Evolutionary conservation across 306 rosid species (phyloP), one percentile per base, ranked within the genome.

Genomic region (Lathyrus aphaca): DNA sequence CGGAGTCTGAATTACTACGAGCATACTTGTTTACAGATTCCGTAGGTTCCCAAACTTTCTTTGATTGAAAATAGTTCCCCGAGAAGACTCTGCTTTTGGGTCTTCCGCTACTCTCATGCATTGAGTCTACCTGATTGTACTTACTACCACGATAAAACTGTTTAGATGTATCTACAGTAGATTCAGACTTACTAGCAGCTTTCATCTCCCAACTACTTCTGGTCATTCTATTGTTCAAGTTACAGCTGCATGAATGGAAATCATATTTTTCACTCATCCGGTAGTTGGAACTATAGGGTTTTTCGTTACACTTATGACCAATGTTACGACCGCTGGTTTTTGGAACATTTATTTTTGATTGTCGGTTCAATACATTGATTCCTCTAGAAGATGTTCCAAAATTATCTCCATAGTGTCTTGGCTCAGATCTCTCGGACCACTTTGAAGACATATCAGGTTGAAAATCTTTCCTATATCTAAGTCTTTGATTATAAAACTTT

Each of bases 21-120:
- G 78, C 78, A 84, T 85, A 87, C 77, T 88, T 92, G 80, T 88
- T 92, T 32, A 79, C 86, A 12, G 94, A 81, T 69, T 88, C 96
- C 69, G 77, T 42, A 67, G 99, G 97, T 77, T 95, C 99, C 99
- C 99, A 95, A 54, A 87, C 96, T 83, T 87, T 91, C 82, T 87
- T 91, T 21, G 91, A 59, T 64, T 87, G 86, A 80, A 79, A 44
- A 82, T 77, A 71, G 82, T 77, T 85, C 74, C 80, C 91, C 7
- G 68, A 49, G 73, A 51, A 65, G 79, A 82, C 77, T 82, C 83
- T 87, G 85, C 55, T 79, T 91, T 79, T 94, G 74, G 83, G 69
- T 83, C 95, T 88, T 69, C 84, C 91, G 74, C 74, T 77, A 71
- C 79, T 78, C 62, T 88, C 97, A 68, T 84, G 95, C 60, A 74